phyloP scores from a whole-genome alignment of 2,329 filamentous ascomycete genomes.

The Fusarium falciforme region DNA sequence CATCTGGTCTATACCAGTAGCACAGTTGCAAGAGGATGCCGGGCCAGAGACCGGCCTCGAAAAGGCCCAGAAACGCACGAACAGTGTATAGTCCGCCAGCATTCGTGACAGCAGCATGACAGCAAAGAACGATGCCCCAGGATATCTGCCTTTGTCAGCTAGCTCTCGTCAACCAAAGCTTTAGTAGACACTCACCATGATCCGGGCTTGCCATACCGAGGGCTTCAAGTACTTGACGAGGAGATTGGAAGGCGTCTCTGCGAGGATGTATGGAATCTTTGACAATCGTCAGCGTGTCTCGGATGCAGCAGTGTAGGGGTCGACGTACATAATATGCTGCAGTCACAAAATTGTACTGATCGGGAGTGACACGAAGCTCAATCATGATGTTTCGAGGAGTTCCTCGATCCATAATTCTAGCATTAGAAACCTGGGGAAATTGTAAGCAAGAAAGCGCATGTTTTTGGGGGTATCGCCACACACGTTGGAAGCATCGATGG shows the following conservation, averaged over 20 bases:
- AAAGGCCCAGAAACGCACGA: slow-evolving; percentile 9
- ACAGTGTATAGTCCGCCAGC: neutral
- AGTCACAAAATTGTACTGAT: slow-evolving; percentile 54
- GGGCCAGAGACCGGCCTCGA: slow-evolving; percentile 55
- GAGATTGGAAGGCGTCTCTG: slow-evolving; percentile 55
- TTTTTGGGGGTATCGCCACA: neutral
- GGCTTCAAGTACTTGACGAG: slow-evolving; percentile 53
- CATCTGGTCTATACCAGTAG: slow-evolving; percentile 61
- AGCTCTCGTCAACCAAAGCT: neutral
- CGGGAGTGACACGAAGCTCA: slow-evolving; percentile 52
- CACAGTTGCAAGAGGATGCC: slow-evolving; percentile 57
- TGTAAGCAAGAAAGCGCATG: neutral
- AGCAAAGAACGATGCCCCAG: slow-evolving; percentile 4
- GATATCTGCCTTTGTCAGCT: neutral
- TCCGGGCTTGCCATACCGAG: slow-evolving; percentile 54
- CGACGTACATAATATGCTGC: slow-evolving; percentile 52
- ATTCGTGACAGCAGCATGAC: neutral
- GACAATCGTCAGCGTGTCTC: neutral
- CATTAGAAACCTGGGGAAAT: slow-evolving; percentile 48
- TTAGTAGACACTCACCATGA: slow-evolving; percentile 44
- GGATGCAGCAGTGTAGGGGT: neutral
- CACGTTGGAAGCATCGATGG: neutral
- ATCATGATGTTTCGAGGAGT: slow-evolving; percentile 55
- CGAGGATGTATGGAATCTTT: slow-evolving; percentile 50
- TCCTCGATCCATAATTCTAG: slow-evolving; percentile 57